Evolutionary conservation across 1,284 basidiomycete species (phyloP).

Genomic region (Lentinus polychrous): DNA sequence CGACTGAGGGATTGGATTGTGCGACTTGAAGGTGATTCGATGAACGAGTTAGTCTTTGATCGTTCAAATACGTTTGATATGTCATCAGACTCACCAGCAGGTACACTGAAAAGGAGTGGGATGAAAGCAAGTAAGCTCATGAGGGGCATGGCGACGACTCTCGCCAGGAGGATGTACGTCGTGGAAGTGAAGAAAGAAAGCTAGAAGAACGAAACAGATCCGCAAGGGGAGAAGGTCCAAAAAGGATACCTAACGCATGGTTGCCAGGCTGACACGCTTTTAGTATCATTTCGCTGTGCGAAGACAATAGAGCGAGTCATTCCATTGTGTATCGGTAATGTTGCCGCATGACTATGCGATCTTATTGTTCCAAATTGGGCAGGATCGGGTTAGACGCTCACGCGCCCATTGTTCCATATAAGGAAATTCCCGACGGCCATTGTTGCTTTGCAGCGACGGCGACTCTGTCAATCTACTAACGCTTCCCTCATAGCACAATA

Average conservation of each 20-base stretch:
- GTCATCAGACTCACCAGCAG: conserved; percentile 37
- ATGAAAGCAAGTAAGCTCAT: conserved; percentile 35
- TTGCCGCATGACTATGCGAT: no score
- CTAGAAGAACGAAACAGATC: conserved; percentile 20
- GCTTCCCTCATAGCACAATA: conserved; percentile 1
- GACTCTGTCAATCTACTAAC: not conserved
- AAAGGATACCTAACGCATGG: conserved; percentile 13
- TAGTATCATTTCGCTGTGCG: not conserved
- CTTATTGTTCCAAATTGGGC: conserved; percentile 12
- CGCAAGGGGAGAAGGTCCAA: not conserved
- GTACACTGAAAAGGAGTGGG: conserved; percentile 37
- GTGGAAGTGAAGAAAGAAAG: conserved; percentile 14
- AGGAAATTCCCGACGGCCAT: not conserved
- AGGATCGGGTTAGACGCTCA: conserved; percentile 5
- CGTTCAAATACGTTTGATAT: no score
- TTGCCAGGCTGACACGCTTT: conserved; percentile 24
- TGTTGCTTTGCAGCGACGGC: not conserved
- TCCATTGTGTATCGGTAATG: conserved; percentile 10
- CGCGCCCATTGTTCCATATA: not conserved
- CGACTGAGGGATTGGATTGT: conserved; percentile 46
- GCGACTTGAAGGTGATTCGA: no score
- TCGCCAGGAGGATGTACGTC: not conserved
- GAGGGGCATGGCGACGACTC: conserved; percentile 31
- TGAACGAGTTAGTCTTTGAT: no score
- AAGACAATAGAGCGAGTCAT: not conserved